Evolutionary conservation across 2,329 filamentous ascomycete species (phyloP).

Genomic region (Sarocladiaceae sp.): DNA sequence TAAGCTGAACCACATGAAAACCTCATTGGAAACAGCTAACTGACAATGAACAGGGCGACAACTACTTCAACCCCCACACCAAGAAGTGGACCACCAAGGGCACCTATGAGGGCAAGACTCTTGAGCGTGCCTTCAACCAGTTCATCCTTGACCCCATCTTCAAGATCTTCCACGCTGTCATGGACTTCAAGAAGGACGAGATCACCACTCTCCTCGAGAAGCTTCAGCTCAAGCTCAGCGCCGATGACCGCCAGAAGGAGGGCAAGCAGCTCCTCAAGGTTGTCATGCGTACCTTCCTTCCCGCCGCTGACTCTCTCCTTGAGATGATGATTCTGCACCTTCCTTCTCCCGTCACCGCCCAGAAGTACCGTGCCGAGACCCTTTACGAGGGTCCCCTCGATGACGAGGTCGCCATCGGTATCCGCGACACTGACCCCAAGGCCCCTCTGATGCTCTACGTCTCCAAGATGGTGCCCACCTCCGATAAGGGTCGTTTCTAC

Average conservation of each 20-base stretch:
- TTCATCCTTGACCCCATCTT: constrained; percentile 99
- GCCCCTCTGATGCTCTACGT: constrained; percentile 99
- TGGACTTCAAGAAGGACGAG: constrained; percentile 99
- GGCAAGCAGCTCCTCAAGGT: constrained; percentile 98
- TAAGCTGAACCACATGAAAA: constrained; percentile 33
- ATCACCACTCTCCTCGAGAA: constrained; percentile 77
- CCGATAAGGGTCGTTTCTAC: constrained; percentile 99
- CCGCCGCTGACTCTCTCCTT: constrained; percentile 92
- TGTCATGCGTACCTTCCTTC: constrained; percentile 98
- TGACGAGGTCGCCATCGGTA: constrained; percentile 88
- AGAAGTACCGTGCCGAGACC: constrained; percentile 97
- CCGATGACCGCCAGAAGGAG: constrained; percentile 86
- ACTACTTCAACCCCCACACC: constrained; percentile 99
- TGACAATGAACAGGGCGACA: constrained; percentile 61
- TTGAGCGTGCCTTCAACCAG: constrained; percentile 99
- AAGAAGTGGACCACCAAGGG: constrained; percentile 99
- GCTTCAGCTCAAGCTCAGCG: constrained; percentile 85
- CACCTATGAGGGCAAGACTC: constrained; percentile 75
- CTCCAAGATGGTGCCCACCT: constrained; percentile 99
- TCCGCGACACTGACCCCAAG: constrained; percentile 97
- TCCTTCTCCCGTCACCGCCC: constrained; percentile 89
- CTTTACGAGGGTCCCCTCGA: constrained; percentile 96
- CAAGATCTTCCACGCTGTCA: constrained; percentile 94
- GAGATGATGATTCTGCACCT: constrained; percentile 99
- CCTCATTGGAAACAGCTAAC: constrained; percentile 21